Percentiles rank a stretch among this genome's conserved stretches.
Conservation (phyloP, 2,329 filamentous ascomycete species). For the Ophiosphaerella korrae region DNA sequence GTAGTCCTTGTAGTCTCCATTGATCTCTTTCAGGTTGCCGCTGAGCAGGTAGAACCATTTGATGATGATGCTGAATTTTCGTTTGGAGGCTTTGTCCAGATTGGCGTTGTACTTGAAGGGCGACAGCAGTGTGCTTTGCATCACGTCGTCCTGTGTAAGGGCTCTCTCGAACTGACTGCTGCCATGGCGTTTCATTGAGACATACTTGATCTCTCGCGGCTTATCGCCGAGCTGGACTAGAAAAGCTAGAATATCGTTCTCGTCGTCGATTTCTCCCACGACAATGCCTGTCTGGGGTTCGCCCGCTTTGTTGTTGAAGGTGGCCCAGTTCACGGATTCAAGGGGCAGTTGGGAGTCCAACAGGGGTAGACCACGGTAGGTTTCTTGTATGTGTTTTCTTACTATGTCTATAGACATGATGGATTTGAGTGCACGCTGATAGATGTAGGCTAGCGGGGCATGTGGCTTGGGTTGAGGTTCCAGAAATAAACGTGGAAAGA, state of each 20-base stretch:
- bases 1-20: slow-evolving; percentile 4
- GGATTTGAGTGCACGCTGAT: too few relatives aligned
- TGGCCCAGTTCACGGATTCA: slow-evolving; percentile 9
- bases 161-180: neutral
- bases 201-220: slow-evolving; percentile 9
- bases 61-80: slow-evolving; percentile 7
- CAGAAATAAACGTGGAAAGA: too few relatives aligned
- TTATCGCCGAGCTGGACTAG: slow-evolving; percentile 6
- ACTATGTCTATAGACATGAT: slow-evolving; percentile 9
- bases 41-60: slow-evolving; percentile 3
- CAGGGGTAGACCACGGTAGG: slow-evolving; percentile 1
- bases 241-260: slow-evolving; percentile 10
- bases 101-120: slow-evolving; percentile 4
- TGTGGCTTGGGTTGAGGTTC: too few relatives aligned
- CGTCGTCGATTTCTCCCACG: slow-evolving; percentile 2
- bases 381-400: slow-evolving; percentile 4
- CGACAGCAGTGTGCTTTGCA: neutral
- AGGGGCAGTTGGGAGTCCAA: slow-evolving; percentile 8
- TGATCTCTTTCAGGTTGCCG: neutral
- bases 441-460: too few relatives aligned
- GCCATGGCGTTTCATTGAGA: neutral
- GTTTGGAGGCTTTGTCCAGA: slow-evolving; percentile 1
- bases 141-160: slow-evolving; percentile 1
- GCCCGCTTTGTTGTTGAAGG: neutral
- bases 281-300: too few relatives aligned